A percentile compares a stretch with the other conserved stretches of the same genome.
Evolutionary conservation across 805 yeast genomes (phyloP).

Genomic region (Myxozyma melibiosi): DNA sequence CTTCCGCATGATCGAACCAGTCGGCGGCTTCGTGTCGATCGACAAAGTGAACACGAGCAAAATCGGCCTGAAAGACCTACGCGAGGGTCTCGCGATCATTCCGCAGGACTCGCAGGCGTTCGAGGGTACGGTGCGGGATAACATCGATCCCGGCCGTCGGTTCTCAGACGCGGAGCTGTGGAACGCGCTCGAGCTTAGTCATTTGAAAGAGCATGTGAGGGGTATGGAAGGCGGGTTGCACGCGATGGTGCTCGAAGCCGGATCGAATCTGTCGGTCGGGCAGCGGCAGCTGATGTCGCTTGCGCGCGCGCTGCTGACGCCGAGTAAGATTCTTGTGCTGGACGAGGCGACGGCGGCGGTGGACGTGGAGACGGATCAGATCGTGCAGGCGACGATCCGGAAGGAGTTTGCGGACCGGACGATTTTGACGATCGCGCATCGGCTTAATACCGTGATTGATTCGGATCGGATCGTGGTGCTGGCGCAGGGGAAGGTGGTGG

Average conservation of each 20-base stretch:
- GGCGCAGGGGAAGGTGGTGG: slow-evolving; percentile 73
- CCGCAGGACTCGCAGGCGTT: slow-evolving; percentile 94
- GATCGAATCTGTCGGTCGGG: slow-evolving; percentile 80
- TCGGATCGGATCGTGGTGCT: slow-evolving; percentile 76
- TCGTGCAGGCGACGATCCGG: slow-evolving; percentile 79
- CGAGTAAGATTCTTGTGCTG: slow-evolving; percentile 70
- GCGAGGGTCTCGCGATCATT: slow-evolving; percentile 76
- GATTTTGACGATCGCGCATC: slow-evolving; percentile 84
- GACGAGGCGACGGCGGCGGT: slow-evolving; percentile 93
- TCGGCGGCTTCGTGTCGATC: slow-evolving; percentile 64
- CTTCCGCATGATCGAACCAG: slow-evolving; percentile 80
- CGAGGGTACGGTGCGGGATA: slow-evolving; percentile 81
- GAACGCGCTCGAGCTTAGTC: slow-evolving; percentile 76
- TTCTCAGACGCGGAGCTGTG: slow-evolving; percentile 76
- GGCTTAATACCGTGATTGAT: slow-evolving; percentile 83
- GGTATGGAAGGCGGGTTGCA: slow-evolving; percentile 58
- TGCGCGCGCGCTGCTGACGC: slow-evolving; percentile 78
- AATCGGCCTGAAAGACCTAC: slow-evolving; percentile 75
- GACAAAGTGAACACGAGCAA: slow-evolving; percentile 67
- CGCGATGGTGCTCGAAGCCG: slow-evolving; percentile 68
- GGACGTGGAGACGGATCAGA: slow-evolving; percentile 79
- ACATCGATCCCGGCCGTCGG: slow-evolving; percentile 75
- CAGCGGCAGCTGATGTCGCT: slow-evolving; percentile 83
- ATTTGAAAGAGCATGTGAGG: slow-evolving; percentile 66
- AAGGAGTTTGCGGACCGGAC: slow-evolving; percentile 71